phyloP scores from a whole-genome alignment of 495 filamentous ascomycete species.

The Daldinia grandis region DNA sequence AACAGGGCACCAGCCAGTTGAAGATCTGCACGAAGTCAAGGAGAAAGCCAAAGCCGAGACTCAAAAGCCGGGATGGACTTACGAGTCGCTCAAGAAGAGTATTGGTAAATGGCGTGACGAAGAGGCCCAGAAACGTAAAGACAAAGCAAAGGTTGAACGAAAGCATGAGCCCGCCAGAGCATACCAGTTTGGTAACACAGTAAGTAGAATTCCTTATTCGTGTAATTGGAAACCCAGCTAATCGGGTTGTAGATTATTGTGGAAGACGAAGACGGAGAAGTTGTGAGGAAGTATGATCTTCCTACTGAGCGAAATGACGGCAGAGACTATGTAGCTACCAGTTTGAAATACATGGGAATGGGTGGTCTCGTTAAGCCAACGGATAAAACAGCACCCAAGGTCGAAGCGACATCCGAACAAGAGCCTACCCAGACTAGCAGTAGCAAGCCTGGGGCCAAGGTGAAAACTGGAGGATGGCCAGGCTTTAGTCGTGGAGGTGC shows the following conservation, averaged over 20 bases:
- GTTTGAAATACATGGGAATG: slow-evolving; percentile 59
- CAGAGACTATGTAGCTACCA: slow-evolving; percentile 53
- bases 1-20: slow-evolving; percentile 33
- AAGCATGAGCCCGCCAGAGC: slow-evolving; percentile 76
- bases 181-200: slow-evolving; percentile 93
- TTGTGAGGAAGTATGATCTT: slow-evolving; percentile 95
- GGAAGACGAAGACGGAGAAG: slow-evolving; percentile 96
- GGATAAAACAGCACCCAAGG: slow-evolving; percentile 40
- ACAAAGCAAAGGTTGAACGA: slow-evolving; percentile 59
- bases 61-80: slow-evolving; percentile 55
- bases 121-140: slow-evolving; percentile 67
- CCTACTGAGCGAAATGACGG: slow-evolving; percentile 56
- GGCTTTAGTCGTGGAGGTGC: slow-evolving; percentile 58
- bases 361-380: slow-evolving; percentile 52
- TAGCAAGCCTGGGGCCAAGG: slow-evolving; percentile 34
- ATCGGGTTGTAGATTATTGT: slow-evolving; percentile 76
- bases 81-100: slow-evolving; percentile 55
- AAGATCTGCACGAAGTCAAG: slow-evolving; percentile 23
- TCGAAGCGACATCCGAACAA: slow-evolving; percentile 36
- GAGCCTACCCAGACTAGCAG: slow-evolving; percentile 22
- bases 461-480: slow-evolving; percentile 57
- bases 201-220: slow-evolving; percentile 41
- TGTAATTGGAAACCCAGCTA: slow-evolving; percentile 13
- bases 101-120: slow-evolving; percentile 63
- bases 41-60: slow-evolving; percentile 42